Evolutionary conservation across 2,329 filamentous ascomycete genomes (phyloP), one percentile per base, ranked within the genome.

Genomic region (Hypoxylon sp.): DNA sequence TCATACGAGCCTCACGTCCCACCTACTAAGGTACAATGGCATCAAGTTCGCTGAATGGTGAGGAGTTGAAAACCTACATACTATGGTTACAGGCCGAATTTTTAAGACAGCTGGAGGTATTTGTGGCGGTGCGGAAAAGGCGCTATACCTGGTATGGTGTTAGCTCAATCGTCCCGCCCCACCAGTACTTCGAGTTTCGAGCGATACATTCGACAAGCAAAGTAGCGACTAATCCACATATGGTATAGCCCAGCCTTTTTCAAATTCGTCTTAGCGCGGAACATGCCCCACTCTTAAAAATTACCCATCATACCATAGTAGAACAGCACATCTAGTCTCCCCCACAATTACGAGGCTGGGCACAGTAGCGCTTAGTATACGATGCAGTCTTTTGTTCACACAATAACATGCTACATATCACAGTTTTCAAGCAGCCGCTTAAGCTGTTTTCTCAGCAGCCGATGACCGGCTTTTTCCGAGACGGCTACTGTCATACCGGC

Each of bases 381-480:
- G n/a, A n/a, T n/a, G n/a, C n/a, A n/a, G n/a, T n/a, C 13, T 17
- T 13, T 21, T 41, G 25, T 36, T 52, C 35, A 37, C 48, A 46
- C 9, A 16, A 21, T 20, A 19, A 31, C 13, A 29, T 19, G 32
- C 34, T 35, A 34, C 38, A 46, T 25, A 45, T 37, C 45, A 13
- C 61, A 81, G 81, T 85, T 29, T 77, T 84, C 70, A 78, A 78
- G 32, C 76, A 81, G 49, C 82, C 81, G n/a, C 76, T 86, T 9
- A 69, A 76, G 17, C 71, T 80, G 21, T 82, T 84, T 71, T 81
- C 77, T 25, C 79, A 78, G 46, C 73, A 75, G 36, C 83, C 83
- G 6, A 73, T 81, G 63, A 86, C 83, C 1, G 83, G 83, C 43
- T 86, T 78, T 72, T 77, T 81, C 59, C 78, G 82, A 36, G 82